Percentiles rank a stretch among this genome's conserved stretches.
phyloP scores from a whole-genome alignment of 345 rosid genomes.

The Pistacia vera region DNA sequence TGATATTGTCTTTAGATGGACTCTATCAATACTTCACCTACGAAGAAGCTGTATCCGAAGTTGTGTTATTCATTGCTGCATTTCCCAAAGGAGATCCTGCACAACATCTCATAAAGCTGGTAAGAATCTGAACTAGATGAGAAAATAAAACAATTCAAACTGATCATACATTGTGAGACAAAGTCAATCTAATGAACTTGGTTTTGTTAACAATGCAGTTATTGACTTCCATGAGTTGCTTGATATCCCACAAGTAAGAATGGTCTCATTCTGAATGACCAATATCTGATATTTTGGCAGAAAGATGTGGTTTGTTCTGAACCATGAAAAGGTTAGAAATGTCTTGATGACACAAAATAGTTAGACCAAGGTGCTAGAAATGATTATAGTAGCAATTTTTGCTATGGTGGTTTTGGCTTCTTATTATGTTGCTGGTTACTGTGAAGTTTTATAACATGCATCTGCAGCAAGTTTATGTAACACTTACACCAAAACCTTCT shows the following conservation, averaged over 20 bases:
- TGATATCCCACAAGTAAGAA: conserved; percentile 70
- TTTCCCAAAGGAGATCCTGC: conserved; percentile 98
- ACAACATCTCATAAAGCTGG: conserved; percentile 92
- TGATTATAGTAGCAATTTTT: no score
- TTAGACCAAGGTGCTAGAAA: no score
- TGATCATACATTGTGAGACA: background rate
- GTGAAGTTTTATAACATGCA: no score
- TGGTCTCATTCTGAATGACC: no score
- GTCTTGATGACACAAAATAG: no score
- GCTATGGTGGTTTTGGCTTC: no score
- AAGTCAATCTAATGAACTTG: background rate
- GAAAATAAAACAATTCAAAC: background rate
- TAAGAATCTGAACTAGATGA: conserved; percentile 21
- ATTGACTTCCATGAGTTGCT: conserved; percentile 86
- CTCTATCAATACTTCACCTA: conserved; percentile 84
- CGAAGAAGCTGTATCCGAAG: conserved; percentile 77
- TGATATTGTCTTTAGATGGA: conserved; percentile 88
- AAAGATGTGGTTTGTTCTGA: no score
- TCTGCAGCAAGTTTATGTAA: no score
- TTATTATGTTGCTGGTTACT: no score
- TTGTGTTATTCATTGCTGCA: conserved; percentile 68
- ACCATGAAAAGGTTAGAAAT: no score
- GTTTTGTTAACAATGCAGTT: conserved; percentile 37
- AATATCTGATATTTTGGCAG: no score
- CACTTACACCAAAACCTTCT: no score